Base-by-base conservation (phyloP, 495 filamentous ascomycete genomes). In the Talaromyces nanjingensis region DNA sequence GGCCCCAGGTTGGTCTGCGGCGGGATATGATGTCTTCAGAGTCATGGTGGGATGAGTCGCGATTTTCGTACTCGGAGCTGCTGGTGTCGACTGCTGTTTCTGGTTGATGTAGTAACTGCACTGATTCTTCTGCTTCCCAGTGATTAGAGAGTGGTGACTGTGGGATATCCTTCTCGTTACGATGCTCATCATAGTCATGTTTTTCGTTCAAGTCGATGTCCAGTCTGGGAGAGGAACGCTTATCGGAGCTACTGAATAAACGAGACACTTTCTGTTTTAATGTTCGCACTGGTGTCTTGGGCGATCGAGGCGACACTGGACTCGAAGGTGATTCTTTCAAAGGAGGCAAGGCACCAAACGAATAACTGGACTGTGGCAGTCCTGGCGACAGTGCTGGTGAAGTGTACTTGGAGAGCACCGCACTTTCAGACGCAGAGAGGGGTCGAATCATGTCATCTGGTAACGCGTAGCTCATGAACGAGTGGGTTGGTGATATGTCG, bases 351-450 rank as follows among this genome's bases (percentile, higher is more conserved):
- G 60, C 60, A 62, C 3, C 47, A 33, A 62, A 62, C 0, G 45
- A 53, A 54, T 49, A 12, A 16, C 24, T 22, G 14, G 20, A 9
- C 5, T 49, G 34, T 27, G 18, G 34, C 6, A 29, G 2, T 31
- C 16, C 60, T 52, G 47, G 29, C 3, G 31, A 24, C 7, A 20
- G 25, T 14, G 42, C 6, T 52, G 42, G 39, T 22, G 60, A 25
- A 6, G 25, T 31, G n/a, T 34, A 37, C 18, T 33, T 62, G 24
- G 60, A 62, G 7, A 62, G 42, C 5, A 62, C 45, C 14, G 60
- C 60, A 14, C 60, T 62, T 54, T 62, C 60, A 54, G 60, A 62
- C 4, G 60, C 60, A 25, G 60, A 62, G 24, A 62, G 24, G 8
- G 60, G 60, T 18, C 60, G 60, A 9, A 53, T 42, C 45, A 62